These are phyloP conservation scores for Rhizophora apiculata DNA, from an alignment of 345 rosid species.

Conservation along the genomic window DNA sequence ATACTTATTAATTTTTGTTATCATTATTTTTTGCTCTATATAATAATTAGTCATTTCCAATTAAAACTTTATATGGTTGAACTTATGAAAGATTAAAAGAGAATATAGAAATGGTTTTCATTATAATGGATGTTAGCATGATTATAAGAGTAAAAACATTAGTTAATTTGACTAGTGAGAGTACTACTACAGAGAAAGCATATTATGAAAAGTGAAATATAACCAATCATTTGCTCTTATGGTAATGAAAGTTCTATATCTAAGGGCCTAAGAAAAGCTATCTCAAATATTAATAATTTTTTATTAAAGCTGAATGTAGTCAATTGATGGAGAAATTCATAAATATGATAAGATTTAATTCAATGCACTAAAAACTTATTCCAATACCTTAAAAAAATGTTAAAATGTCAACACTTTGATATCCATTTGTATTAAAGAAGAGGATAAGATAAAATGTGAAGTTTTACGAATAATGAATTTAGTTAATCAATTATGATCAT, in stretches of 20 bases:
- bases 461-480: not conserved
- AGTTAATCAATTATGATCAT: not conserved
- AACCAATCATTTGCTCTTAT: not conserved
- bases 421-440: not conserved
- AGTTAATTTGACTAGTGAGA: not conserved
- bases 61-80: not conserved
- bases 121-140: not conserved
- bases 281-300: not conserved
- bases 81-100: not conserved
- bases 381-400: conserved; percentile 1
- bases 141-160: too few relatives aligned
- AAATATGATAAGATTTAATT: not conserved
- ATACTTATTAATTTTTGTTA: not conserved
- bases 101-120: not conserved
- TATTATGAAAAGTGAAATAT: too few relatives aligned
- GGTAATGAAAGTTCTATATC: conserved; percentile 1
- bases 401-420: not conserved
- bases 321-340: too few relatives aligned
- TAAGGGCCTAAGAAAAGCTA: not conserved
- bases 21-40: not conserved
- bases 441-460: not conserved
- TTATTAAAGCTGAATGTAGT: not conserved
- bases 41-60: not conserved
- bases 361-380: not conserved
- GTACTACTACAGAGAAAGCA: too few relatives aligned